Conservation (phyloP, 1,284 basidiomycete genomes). For the Microbotryomycetes sp. region DNA sequence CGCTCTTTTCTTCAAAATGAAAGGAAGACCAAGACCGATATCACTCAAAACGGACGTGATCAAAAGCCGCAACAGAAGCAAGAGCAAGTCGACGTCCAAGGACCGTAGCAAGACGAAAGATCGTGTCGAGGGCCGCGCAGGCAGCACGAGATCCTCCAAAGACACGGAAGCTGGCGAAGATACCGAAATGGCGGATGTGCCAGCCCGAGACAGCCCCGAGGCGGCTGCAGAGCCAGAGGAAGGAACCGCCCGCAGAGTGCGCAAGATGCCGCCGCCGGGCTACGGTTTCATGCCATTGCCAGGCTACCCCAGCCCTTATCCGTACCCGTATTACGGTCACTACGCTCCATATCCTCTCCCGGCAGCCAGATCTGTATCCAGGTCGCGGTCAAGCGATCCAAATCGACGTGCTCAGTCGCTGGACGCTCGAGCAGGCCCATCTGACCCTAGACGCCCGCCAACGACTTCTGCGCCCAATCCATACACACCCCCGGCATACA, state of each 20-base stretch:
- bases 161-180: slow-evolving; percentile 18
- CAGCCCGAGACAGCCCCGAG: slow-evolving; percentile 19
- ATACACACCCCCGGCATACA: background rate
- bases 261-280: slow-evolving; percentile 17
- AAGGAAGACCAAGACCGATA: slow-evolving; percentile 37
- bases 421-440: slow-evolving; percentile 16
- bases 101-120: slow-evolving; percentile 26
- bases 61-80: slow-evolving; percentile 37
- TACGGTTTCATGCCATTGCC: slow-evolving; percentile 17
- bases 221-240: slow-evolving; percentile 2
- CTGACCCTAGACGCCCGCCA: background rate
- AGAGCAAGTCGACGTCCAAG: slow-evolving; percentile 34
- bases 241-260: slow-evolving; percentile 15
- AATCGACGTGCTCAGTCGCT: slow-evolving; percentile 16
- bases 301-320: slow-evolving; percentile 17
- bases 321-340: slow-evolving; percentile 19
- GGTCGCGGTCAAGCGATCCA: slow-evolving; percentile 22
- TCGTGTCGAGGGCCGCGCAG: slow-evolving; percentile 22
- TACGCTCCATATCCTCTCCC: slow-evolving; percentile 26
- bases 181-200: slow-evolving; percentile 13
- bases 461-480: background rate
- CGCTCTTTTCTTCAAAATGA: slow-evolving; percentile 40
- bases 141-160: background rate
- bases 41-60: slow-evolving; percentile 40
- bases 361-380: slow-evolving; percentile 1